These are phyloP conservation scores for Acanthamoeba pearcei DNA, from an alignment of 208 protist species.

Conservation along the genomic window DNA sequence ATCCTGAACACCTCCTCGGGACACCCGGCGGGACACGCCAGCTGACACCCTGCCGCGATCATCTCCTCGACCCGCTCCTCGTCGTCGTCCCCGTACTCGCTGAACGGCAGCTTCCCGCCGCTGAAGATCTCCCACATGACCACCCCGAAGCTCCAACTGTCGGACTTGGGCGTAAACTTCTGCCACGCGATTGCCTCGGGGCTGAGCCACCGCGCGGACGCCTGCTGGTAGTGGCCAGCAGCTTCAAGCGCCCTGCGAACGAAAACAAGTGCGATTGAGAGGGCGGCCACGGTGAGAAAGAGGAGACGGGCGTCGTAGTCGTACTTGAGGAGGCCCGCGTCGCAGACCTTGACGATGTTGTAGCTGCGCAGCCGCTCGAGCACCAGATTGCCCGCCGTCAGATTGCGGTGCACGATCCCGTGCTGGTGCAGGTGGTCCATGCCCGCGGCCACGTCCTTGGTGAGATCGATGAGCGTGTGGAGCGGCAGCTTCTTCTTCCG, in stretches of 20 bases:
- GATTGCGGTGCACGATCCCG: slow-evolving; percentile 12
- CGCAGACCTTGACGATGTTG: slow-evolving; percentile 36
- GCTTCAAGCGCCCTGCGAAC: neutral
- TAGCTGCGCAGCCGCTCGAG: neutral
- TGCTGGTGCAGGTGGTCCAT: slow-evolving; percentile 24
- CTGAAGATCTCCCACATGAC: slow-evolving; percentile 47
- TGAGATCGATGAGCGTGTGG: neutral
- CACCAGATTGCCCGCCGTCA: neutral
- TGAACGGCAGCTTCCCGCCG: neutral
- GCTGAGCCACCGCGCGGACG: slow-evolving; percentile 2
- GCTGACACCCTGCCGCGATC: neutral
- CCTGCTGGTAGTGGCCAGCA: neutral
- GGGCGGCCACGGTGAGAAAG: neutral
- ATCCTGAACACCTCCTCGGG: neutral
- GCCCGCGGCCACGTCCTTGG: slow-evolving; percentile 5
- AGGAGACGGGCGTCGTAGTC: neutral
- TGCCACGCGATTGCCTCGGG: neutral
- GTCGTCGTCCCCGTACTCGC: neutral
- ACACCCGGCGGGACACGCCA: neutral
- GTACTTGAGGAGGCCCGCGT: neutral
- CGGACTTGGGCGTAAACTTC: neutral
- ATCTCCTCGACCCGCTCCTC: neutral
- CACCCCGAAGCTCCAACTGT: neutral
- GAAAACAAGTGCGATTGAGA: neutral
- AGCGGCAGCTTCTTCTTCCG: neutral